Evolutionary conservation across 2,329 filamentous ascomycete genomes (phyloP), one percentile per base, ranked within the genome.

Genomic region (Penicillium crustosum): DNA sequence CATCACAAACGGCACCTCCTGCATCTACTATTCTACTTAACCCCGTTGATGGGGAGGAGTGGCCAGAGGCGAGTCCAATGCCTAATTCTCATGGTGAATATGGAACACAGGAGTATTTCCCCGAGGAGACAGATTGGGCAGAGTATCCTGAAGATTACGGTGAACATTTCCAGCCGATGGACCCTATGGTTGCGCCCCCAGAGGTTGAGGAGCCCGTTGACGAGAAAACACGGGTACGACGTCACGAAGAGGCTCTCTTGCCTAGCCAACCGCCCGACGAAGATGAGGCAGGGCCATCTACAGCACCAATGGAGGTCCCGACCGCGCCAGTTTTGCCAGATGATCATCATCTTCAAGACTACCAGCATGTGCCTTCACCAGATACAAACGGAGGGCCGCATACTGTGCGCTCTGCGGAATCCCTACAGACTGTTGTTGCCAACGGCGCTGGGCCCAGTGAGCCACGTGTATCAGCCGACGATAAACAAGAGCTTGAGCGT

Each of bases 211-310:
- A 83, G 59, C 81, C 78, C 5, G 77, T 92, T 33, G 86, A 88
- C 13, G 94, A 97, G 62, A 97, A 97, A 74, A 88, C 95, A 59
- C 86, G 88, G 49, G 77, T 94, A 58, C 85, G 88, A 47, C 85
- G 85, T 58, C 91, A 91, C 41, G 93, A 97, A 75, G 84, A 88
- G 64, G 84, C 87, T 47, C 78, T 97, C 6, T 76, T 97, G 23
- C 93, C 93, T 2, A 96, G 92, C 68, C 87, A 87, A 66, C 93
- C 90, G 15, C 83, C 89, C 13, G 79, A 73, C 0, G 71, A 77
- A 35, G 66, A 72, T 13, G 73, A 78, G 55, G 73, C 74, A 31
- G 77, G 77, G n/a, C 77, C 80, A 10, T 83, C 83, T 7, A 75
- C 76, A 6, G 64, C 64, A 47, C 66, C 65, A n/a, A 50, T 57